phyloP scores from a whole-genome alignment of 148 eudicot genomes.

The Fallopia convolvulus region DNA sequence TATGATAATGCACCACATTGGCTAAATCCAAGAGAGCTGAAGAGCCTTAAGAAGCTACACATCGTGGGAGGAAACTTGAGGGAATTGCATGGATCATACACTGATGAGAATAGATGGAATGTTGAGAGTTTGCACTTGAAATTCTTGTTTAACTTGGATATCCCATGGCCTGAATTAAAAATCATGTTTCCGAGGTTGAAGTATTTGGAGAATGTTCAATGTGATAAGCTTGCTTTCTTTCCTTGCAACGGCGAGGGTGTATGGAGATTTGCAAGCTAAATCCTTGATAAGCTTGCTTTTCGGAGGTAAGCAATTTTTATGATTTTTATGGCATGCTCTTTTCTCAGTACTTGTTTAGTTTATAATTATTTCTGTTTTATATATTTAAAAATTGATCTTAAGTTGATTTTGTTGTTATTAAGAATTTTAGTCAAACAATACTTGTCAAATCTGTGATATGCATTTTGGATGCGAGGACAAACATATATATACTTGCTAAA shows the following conservation, averaged over 20 bases:
- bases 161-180: constrained; percentile 15
- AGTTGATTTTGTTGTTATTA: too few relatives aligned
- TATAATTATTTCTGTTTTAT: too few relatives aligned
- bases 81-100: constrained; percentile 13
- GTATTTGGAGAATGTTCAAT: constrained; percentile 25
- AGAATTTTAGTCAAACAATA: too few relatives aligned
- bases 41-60: constrained; percentile 24
- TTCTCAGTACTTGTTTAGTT: neutral
- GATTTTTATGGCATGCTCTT: too few relatives aligned
- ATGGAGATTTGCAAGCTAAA: constrained; percentile 17
- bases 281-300: too few relatives aligned
- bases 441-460: too few relatives aligned
- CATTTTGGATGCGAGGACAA: too few relatives aligned
- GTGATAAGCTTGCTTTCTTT: constrained; percentile 23
- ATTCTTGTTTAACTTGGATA: constrained; percentile 16
- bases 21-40: constrained; percentile 13
- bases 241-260: constrained; percentile 27
- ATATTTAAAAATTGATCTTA: too few relatives aligned
- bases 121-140: constrained; percentile 26
- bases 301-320: too few relatives aligned
- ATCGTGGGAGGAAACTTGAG: constrained; percentile 34
- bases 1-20: constrained; percentile 3
- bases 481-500: too few relatives aligned
- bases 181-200: constrained; percentile 17
- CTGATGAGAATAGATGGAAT: constrained; percentile 11